Percentiles rank a stretch among this genome's conserved stretches.
phyloP scores from a whole-genome alignment of 2,329 filamentous ascomycete genomes.

The Nannizziopsis arthrosporioides region DNA sequence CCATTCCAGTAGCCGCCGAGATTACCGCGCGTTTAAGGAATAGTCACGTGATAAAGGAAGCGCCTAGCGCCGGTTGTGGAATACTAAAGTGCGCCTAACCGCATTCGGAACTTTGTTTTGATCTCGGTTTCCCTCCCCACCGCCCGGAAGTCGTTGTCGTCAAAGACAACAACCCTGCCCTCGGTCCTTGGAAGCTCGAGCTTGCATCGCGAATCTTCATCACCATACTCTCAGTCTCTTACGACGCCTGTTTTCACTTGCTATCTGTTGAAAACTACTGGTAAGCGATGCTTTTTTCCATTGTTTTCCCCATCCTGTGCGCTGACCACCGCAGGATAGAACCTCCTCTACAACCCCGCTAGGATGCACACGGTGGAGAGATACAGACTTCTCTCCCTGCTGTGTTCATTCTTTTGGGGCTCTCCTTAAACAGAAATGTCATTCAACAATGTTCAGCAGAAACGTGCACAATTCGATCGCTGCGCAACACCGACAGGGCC shows the following conservation, averaged over 20 bases:
- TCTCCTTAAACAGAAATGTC: conserved; percentile 29
- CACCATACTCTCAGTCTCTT: too few species aligned
- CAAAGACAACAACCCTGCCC: conserved; percentile 9
- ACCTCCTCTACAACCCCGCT: background rate
- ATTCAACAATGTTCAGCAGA: conserved; percentile 25
- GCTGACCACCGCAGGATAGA: too few species aligned
- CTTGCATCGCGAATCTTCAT: background rate
- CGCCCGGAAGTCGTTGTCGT: too few species aligned
- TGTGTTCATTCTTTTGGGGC: conserved; percentile 21
- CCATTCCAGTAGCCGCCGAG: too few species aligned
- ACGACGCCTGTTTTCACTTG: too few species aligned
- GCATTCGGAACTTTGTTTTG: conserved; percentile 17
- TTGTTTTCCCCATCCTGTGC: too few species aligned
- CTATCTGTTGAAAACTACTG: too few species aligned
- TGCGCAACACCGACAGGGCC: conserved; percentile 36
- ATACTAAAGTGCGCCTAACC: conserved; percentile 5
- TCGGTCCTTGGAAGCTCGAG: background rate
- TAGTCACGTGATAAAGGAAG: background rate
- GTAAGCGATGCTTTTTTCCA: too few species aligned
- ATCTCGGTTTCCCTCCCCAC: conserved; percentile 8
- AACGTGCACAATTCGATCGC: conserved; percentile 31
- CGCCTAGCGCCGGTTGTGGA: background rate
- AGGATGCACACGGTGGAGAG: conserved; percentile 27
- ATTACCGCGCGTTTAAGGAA: background rate
- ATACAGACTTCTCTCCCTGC: conserved; percentile 19